Evolutionary conservation across 371 early-diverging fungal species (phyloP).

Genomic region (Conidiobolus incongruus): DNA sequence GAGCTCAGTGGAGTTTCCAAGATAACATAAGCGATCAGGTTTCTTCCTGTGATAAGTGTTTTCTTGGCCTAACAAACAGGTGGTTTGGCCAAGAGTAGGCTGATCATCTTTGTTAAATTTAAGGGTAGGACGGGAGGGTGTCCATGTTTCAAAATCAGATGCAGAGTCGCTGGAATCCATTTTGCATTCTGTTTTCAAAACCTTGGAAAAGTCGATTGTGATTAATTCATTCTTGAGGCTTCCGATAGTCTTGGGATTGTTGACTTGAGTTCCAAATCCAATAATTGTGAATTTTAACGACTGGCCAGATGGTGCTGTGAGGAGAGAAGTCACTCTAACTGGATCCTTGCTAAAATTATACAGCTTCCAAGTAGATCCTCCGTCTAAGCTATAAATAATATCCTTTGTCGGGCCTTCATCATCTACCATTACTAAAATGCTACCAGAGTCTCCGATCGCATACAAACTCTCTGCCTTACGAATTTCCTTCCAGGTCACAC

Average conservation of each 20-base stretch:
- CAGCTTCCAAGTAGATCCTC: slow-evolving; percentile 34
- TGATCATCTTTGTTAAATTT: background rate
- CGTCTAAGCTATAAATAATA: slow-evolving; percentile 34
- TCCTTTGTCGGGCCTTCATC: slow-evolving; percentile 50
- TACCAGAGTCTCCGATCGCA: slow-evolving; percentile 74
- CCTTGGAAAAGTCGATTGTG: slow-evolving; percentile 17
- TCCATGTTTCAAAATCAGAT: background rate
- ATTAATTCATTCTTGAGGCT: slow-evolving; percentile 12
- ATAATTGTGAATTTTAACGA: slow-evolving; percentile 26
- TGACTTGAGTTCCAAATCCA: background rate
- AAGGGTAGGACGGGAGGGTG: background rate
- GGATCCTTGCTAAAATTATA: slow-evolving; percentile 18
- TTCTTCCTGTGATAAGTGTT: slow-evolving; percentile 59
- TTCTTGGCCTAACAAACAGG: slow-evolving; percentile 26
- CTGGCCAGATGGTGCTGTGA: slow-evolving; percentile 27
- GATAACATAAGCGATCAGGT: slow-evolving; percentile 38
- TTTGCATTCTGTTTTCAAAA: slow-evolving; percentile 5
- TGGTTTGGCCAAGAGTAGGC: slow-evolving; percentile 8
- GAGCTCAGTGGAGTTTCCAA: slow-evolving; percentile 33
- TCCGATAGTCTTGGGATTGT: slow-evolving; percentile 4
- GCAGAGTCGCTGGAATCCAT: background rate
- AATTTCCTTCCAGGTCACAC: slow-evolving; percentile 42
- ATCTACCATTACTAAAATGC: slow-evolving; percentile 33
- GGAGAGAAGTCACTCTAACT: slow-evolving; percentile 20
- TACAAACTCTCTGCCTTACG: slow-evolving; percentile 27